Evolutionary conservation across 805 yeast species (phyloP).

Genomic region (Saccharomycopsis lassenensis): DNA sequence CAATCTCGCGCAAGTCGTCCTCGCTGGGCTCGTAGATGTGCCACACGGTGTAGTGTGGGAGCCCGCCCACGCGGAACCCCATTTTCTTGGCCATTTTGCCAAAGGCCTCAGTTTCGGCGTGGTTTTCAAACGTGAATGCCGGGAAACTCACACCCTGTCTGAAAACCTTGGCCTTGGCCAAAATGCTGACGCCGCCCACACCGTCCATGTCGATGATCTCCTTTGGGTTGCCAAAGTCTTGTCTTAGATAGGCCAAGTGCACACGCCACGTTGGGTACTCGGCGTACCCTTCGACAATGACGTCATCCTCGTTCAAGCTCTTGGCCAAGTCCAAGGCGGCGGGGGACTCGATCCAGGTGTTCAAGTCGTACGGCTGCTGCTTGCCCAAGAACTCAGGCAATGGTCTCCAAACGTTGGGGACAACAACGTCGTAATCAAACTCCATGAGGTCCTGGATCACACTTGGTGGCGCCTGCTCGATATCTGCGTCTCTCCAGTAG

Average conservation of each 20-base stretch:
- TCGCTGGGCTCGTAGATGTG: conserved; percentile 86
- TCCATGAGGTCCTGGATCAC: conserved; percentile 68
- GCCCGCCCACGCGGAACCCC: conserved; percentile 78
- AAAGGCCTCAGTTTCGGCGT: conserved; percentile 83
- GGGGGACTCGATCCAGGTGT: conserved; percentile 90
- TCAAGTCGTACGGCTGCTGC: conserved; percentile 92
- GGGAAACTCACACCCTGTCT: conserved; percentile 78
- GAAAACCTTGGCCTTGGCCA: conserved; percentile 64
- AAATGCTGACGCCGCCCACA: conserved; percentile 77
- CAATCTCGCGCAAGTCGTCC: conserved; percentile 65
- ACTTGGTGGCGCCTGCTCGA: conserved; percentile 71
- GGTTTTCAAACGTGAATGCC: conserved; percentile 73
- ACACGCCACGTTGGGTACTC: conserved; percentile 82
- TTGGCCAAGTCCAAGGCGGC: conserved; percentile 60
- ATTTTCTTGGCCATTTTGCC: conserved; percentile 70
- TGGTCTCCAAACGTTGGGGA: conserved; percentile 95
- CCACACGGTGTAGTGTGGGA: conserved; percentile 86
- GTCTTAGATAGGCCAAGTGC: conserved; percentile 65
- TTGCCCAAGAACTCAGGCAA: conserved; percentile 82
- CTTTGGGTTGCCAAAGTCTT: conserved; percentile 45
- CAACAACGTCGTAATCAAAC: conserved; percentile 56
- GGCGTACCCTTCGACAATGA: conserved; percentile 80
- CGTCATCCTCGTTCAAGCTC: conserved; percentile 65
- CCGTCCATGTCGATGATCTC: conserved; percentile 70
- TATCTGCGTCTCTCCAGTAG: conserved; percentile 83